Conservation (phyloP, 2,329 filamentous ascomycete species). For the Xylaria sp. region DNA sequence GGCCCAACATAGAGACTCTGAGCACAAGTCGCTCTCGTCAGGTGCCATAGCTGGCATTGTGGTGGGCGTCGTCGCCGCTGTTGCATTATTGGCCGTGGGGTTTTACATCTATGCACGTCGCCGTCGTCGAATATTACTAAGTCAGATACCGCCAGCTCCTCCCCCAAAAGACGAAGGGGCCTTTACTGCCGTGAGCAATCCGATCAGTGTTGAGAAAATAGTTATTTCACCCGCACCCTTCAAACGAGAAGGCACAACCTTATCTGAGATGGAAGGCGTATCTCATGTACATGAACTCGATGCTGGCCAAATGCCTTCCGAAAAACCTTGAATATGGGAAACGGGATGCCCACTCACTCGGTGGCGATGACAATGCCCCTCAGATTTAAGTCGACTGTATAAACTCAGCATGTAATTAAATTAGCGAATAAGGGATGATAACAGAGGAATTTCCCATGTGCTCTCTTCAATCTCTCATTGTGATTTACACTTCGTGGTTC, state of each 20-base stretch:
- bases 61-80: constrained; percentile 31
- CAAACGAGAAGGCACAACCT: background rate
- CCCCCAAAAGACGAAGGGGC: constrained; percentile 20
- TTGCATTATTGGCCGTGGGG: constrained; percentile 20
- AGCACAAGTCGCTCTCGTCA: constrained; percentile 22
- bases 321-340: constrained; percentile 17
- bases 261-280: constrained; percentile 18
- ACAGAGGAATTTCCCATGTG: background rate
- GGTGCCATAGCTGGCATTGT: constrained; percentile 41
- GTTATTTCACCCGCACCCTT: background rate
- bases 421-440: background rate
- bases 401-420: background rate
- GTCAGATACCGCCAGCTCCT: constrained; percentile 3
- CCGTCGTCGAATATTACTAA: constrained; percentile 8
- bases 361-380: background rate
- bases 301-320: constrained; percentile 4
- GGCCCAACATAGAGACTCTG: constrained; percentile 13
- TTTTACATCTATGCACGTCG: constrained; percentile 34
- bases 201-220: background rate
- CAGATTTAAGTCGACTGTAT: background rate
- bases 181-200: background rate
- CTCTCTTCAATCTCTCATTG: background rate
- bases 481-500: background rate
- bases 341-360: background rate
- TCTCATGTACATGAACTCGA: constrained; percentile 25